Conservation (phyloP, 176 grass and related monocot genomes). For the Olyra latifolia region DNA sequence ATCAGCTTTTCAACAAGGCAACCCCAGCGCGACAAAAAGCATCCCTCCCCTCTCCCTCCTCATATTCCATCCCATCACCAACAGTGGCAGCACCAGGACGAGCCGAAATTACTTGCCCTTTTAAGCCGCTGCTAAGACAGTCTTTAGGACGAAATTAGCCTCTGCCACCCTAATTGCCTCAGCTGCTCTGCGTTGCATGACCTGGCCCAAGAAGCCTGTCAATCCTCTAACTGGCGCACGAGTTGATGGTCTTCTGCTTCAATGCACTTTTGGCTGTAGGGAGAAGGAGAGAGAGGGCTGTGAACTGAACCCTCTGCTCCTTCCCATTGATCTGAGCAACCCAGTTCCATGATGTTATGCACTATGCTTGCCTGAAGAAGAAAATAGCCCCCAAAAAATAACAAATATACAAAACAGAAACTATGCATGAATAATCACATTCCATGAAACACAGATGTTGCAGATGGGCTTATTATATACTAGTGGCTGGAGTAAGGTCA, state of each 20-base stretch:
- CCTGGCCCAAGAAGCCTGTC: conserved; percentile 12
- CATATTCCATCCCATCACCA: conserved; percentile 44
- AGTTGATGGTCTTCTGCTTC: not conserved
- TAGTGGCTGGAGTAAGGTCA: no score
- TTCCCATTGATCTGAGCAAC: no score
- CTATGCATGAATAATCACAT: no score
- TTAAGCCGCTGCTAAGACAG: conserved; percentile 7
- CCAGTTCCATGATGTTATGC: no score
- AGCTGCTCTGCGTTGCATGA: not conserved
- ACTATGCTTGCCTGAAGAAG: no score
- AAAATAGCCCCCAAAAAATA: no score
- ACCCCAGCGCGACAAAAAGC: conserved; percentile 51
- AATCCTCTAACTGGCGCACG: not conserved
- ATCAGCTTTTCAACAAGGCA: conserved; percentile 36
- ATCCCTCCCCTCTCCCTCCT: conserved; percentile 10
- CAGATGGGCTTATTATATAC: no score
- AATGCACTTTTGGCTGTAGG: not conserved
- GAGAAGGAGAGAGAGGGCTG: not conserved
- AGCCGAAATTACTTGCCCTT: not conserved
- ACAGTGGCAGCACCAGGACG: not conserved
- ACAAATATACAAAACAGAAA: no score
- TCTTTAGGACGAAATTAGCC: conserved; percentile 7
- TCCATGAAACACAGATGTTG: no score
- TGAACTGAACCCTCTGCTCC: no score
- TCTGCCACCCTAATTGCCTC: conserved; percentile 36